Evolutionary conservation across 208 protist species (phyloP), one percentile per base, ranked within the genome.

Genomic region (Leishmania arabica): DNA sequence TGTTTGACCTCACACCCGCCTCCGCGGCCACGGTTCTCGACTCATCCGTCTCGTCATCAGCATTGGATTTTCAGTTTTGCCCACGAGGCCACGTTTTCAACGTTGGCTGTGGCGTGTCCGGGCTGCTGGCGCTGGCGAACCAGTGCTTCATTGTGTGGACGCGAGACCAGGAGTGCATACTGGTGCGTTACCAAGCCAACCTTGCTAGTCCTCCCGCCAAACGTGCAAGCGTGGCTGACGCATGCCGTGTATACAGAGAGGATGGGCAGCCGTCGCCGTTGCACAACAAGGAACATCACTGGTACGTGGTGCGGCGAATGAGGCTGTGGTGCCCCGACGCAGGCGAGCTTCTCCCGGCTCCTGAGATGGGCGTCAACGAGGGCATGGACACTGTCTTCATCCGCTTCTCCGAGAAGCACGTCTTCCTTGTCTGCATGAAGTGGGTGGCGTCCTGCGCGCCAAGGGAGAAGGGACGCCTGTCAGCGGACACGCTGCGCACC

Each of bases 161-260:
- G 34, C 83, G 88, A 15, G 86, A 91, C 68, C 78, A 84, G 53
- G 90, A 94, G 76, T 70, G 94, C 56, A 60, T 95, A 17, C 68
- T 95, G 8, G 88, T 90, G 79, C 89, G 94, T 45, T 97, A 95
- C 75, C 94, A 97, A 75, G 89, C 86, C 37, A 95, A 95, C 72
- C 80, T 95, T 31, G 17, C 60, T 19, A 7, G 49, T 13, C 42
- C 81, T 9, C 69, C 81, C 49, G 15, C 42, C 24, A 66, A 70
- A 11, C 24, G 42, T 19, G 47, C 75, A 2, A 70, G 58, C 1
- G 49, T 62, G 13, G 24, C 49, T 1, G 78, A 86, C 34, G 37
- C 3, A n/a, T 31, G 47, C 17, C 72, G 64, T 49, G 73, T 86
- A 21, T 86, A 79, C 66, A 37, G 31, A 15, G 40, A 40, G 24